phyloP scores from a whole-genome alignment of 345 rosid genomes.

The Microcos paniculata region DNA sequence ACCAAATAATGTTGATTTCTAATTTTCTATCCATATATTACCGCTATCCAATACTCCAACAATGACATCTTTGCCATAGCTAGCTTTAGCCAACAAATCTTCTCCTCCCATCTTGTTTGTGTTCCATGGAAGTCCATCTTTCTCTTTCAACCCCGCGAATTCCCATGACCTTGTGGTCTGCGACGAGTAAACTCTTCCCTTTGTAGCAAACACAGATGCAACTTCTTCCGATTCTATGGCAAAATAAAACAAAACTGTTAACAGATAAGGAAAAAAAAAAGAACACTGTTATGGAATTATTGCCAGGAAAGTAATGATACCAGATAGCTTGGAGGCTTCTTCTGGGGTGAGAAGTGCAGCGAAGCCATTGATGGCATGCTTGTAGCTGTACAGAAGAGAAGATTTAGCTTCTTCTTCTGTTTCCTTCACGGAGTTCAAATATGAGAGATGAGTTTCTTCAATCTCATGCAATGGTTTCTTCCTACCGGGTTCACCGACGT shows the following conservation, averaged over 20 bases:
- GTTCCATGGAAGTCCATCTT: neutral
- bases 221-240: constrained; percentile 64
- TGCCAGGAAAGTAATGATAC: constrained; percentile 12
- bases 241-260: neutral
- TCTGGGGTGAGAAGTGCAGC: constrained; percentile 63
- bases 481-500: constrained; percentile 61
- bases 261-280: neutral
- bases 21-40: constrained; percentile 16
- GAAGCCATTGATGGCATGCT: constrained; percentile 83
- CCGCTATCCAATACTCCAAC: constrained; percentile 86
- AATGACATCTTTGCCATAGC: constrained; percentile 61
- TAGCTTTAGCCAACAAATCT: constrained; percentile 44
- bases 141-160: constrained; percentile 61
- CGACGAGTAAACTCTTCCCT: constrained; percentile 48
- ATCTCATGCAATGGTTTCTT: constrained; percentile 53
- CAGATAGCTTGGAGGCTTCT: constrained; percentile 67
- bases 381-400: constrained; percentile 85
- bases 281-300: neutral
- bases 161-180: constrained; percentile 94
- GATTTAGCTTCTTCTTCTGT: constrained; percentile 58
- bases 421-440: constrained; percentile 58
- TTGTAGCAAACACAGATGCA: constrained; percentile 46
- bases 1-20: neutral
- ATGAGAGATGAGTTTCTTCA: constrained; percentile 62
- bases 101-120: constrained; percentile 16